A percentile compares a stretch with the other conserved stretches of the same genome.
These are phyloP conservation scores for Asclepias syriaca DNA, from an alignment of 257 asterid species.

Conservation along the genomic window DNA sequence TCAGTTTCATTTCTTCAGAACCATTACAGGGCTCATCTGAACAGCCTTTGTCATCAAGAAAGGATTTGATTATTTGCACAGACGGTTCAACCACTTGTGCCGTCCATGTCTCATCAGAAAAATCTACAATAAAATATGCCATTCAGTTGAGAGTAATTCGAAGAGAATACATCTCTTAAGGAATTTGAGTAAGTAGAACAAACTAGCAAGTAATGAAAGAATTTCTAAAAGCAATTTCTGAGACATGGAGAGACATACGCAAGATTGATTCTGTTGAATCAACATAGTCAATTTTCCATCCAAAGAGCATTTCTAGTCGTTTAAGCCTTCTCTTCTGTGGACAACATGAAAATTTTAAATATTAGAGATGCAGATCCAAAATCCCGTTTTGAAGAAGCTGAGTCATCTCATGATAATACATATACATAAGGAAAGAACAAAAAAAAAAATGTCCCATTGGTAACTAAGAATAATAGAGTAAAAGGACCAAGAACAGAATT, in stretches of 20 bases:
- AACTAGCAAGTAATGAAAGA: not conserved
- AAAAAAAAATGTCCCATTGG: not conserved
- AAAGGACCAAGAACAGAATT: not conserved
- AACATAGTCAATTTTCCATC: conserved; percentile 66
- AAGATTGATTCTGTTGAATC: conserved; percentile 61
- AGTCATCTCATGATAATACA: not conserved
- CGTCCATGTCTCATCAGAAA: conserved; percentile 50
- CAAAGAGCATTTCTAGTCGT: conserved; percentile 66
- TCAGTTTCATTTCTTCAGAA: conserved; percentile 24
- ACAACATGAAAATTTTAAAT: conserved; percentile 6
- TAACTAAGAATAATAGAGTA: not conserved
- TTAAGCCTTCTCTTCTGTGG: conserved; percentile 69
- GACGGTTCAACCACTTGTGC: conserved; percentile 61
- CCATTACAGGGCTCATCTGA: conserved; percentile 21
- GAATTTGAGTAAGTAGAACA: not conserved
- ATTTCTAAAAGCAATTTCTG: not conserved
- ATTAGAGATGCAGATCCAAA: not conserved
- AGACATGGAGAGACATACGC: conserved; percentile 32
- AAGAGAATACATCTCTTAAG: not conserved
- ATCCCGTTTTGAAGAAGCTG: not conserved
- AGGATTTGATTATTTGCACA: conserved; percentile 42
- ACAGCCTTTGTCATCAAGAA: conserved; percentile 31
- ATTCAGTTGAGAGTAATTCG: conserved; percentile 9
- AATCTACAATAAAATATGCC: conserved; percentile 25
- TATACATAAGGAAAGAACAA: not conserved